Conservation (phyloP, 2,329 filamentous ascomycete genomes). For the Didymella arachidicola region DNA sequence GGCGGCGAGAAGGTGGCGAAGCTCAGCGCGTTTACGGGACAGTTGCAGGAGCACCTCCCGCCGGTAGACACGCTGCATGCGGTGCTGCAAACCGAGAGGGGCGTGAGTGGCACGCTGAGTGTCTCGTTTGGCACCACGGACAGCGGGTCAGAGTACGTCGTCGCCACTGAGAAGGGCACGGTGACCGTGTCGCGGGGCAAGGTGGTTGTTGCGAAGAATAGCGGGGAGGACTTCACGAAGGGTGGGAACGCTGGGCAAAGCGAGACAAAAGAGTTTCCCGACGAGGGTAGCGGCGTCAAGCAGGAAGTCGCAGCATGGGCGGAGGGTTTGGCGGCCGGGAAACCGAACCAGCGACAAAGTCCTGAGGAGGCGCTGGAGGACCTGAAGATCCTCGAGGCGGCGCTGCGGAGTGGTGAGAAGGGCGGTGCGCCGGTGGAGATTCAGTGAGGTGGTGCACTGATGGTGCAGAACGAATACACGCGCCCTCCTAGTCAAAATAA, state of each 20-base stretch:
- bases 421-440: conserved; percentile 43
- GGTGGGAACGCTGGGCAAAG: conserved; percentile 23
- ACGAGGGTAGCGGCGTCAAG: conserved; percentile 62
- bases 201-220: conserved; percentile 41
- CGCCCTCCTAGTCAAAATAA: too few relatives aligned
- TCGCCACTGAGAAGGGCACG: conserved; percentile 66
- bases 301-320: conserved; percentile 70
- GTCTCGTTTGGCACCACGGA: conserved; percentile 67
- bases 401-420: conserved; percentile 53
- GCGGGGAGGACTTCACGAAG: background rate
- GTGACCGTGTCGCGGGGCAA: conserved; percentile 60
- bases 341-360: conserved; percentile 60
- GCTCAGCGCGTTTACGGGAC: conserved; percentile 64
- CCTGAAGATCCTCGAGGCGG: conserved; percentile 62
- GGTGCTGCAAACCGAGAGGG: conserved; percentile 62
- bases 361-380: conserved; percentile 68
- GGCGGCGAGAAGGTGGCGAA: conserved; percentile 54
- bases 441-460: background rate
- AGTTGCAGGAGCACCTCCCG: conserved; percentile 64
- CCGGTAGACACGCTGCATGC: conserved; percentile 73
- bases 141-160: conserved; percentile 61
- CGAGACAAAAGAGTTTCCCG: conserved; percentile 55
- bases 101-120: conserved; percentile 64
- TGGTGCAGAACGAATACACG: too few relatives aligned
- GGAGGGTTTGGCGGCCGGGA: conserved; percentile 59